Evolutionary conservation across 768 basidiomycete genomes (phyloP), one percentile per base, ranked within the genome.

Genomic region (Russula vinacea): DNA sequence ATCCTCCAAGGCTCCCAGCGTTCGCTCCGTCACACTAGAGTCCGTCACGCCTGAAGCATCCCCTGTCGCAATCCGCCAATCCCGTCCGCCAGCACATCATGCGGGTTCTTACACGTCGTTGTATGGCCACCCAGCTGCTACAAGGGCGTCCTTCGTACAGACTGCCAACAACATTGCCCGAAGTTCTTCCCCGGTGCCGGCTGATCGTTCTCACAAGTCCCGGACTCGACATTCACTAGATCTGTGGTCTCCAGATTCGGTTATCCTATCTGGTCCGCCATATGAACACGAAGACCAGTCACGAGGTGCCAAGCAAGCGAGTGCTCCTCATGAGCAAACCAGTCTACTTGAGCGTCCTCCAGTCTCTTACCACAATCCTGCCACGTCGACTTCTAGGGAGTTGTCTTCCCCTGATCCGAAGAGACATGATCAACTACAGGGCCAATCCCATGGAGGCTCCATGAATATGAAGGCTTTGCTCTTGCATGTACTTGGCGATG

Each of bases 401-500:
- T 59, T 44, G 58, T 47, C 62, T 37, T 33, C 62, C 32, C 50
- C 68, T 69, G 58, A 64, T 42, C 56, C 68, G 64, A 57, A 65
- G 64, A 19, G 58, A 33, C 70, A 64, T 24, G 70, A 67, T 10
- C 74, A 76, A 50, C 61, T 77, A 10, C 62, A 57, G 19, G 50
- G 42, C 73, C 77, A 82, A 72, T 68, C 76, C 24, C 84, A 87
- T 70, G 76, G 77, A 10, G 87, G 86, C 0, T 92, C 88, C 0
- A 98, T 99, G 97, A 99, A 98, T 76, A 98, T 98, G 95, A 89
- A 80, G n/a, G 97, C 94, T 35, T 81, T 99, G 1, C 79, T 98
- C 37, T 76, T 99, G 33, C 97, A 99, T 74, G 97, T 98, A 44
- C 75, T 99, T 51, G 96, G 96, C 39, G 96, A 99, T 78, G 96